phyloP scores from a whole-genome alignment of 2,329 filamentous ascomycete species.

The Exophiala mesophila region DNA sequence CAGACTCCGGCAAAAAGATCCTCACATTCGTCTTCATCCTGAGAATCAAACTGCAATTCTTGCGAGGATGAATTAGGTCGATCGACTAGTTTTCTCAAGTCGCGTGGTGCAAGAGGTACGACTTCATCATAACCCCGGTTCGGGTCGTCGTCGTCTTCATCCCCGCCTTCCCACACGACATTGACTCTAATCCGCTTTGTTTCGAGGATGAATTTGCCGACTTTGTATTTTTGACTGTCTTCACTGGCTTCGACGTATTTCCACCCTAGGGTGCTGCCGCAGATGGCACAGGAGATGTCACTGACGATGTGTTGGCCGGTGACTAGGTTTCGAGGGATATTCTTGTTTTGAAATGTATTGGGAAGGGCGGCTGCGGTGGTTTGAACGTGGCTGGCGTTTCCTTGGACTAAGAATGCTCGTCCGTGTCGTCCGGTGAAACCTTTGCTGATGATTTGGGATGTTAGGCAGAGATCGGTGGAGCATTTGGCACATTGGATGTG shows the following conservation, averaged over 20 bases:
- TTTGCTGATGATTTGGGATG: constrained; percentile 58
- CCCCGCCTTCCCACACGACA: constrained; percentile 48
- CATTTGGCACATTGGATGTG: constrained; percentile 57
- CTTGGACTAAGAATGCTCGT: constrained; percentile 56
- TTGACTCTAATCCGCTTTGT: constrained; percentile 50
- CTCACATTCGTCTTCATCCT: constrained; percentile 64
- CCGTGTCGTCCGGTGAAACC: constrained; percentile 62
- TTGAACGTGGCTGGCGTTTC: constrained; percentile 24
- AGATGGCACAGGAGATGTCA: constrained; percentile 55
- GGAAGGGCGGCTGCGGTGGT: constrained; percentile 41
- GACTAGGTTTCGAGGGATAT: constrained; percentile 55
- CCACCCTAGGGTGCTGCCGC: constrained; percentile 56
- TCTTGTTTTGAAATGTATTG: constrained; percentile 54
- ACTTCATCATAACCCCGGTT: constrained; percentile 14
- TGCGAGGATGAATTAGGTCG: not conserved
- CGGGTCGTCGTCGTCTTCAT: constrained; percentile 6
- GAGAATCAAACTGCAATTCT: constrained; percentile 54
- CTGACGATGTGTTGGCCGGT: constrained; percentile 60
- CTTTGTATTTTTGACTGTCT: constrained; percentile 58
- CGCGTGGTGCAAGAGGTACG: constrained; percentile 15
- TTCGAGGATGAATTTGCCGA: constrained; percentile 63
- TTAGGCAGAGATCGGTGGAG: constrained; percentile 54
- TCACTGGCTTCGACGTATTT: constrained; percentile 61
- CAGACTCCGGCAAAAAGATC: constrained; percentile 60
- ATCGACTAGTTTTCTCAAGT: constrained; percentile 18